Base-by-base conservation (phyloP, 192 early-diverging fungal species). In the Borealophlyctis nickersoniae region DNA sequence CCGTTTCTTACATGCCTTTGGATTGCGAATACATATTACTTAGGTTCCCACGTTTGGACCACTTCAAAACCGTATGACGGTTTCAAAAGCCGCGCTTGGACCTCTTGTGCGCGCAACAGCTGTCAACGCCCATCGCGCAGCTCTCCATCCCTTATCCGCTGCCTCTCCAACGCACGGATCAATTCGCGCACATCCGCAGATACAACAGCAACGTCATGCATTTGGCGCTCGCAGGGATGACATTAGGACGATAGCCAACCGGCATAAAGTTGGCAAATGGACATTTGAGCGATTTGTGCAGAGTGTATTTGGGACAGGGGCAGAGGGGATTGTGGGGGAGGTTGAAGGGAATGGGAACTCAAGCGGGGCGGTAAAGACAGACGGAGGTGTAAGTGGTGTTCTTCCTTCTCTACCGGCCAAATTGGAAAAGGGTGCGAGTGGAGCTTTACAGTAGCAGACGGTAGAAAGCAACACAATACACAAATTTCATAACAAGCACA, bases 21-120 rank as follows among this genome's bases (percentile, higher is more conserved):
- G 67, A 27, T 22, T 52, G 39, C n/a, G n/a, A n/a, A n/a, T n/a
- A n/a, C n/a, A n/a, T n/a, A n/a, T n/a, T n/a, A 53, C 28, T 19
- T 19, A 45, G 39, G 39, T 45, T 13, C 83, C 86, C 2, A 74
- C 82, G 2, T 97, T 97, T 82, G 96, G 96, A 0, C 94, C 94
- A 9, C 69, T 99, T 22, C 78, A 89, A 23, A 45, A 45, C 39
- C 39, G 39, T 19, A 45, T 45, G 39, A 19, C 19, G 39, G 85
- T 95, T 11, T 88, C 88, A 0, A 81, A 88, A 48, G 74, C 79
- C 14, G 75, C 83, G 0, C 75, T 99, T 14, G 90, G 91, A 0
- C 78, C 84, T 16, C 39, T 45, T 19, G 39, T 45, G 9, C 39
- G 39, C 39, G 7, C 39, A 7, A 45, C 39, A 7, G 39, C 39